phyloP scores from a whole-genome alignment of 768 basidiomycete genomes.

The Hebeloma cylindrosporum region DNA sequence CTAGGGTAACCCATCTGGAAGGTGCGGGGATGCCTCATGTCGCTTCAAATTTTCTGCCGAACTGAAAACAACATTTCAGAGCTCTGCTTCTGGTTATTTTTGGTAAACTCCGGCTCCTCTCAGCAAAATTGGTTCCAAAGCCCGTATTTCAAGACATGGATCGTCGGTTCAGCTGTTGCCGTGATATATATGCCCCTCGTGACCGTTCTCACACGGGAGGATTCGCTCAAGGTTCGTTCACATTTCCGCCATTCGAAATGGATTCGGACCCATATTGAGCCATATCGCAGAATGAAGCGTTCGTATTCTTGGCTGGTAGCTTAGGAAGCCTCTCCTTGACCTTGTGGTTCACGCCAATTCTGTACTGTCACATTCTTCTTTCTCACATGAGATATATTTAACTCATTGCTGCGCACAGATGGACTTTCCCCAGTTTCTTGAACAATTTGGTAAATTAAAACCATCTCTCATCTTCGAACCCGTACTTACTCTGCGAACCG shows the following conservation, averaged over 20 bases:
- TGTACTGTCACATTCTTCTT: conserved; percentile 40
- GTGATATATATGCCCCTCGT: conserved; percentile 69
- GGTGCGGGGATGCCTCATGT: conserved; percentile 46
- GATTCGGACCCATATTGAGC: conserved; percentile 3
- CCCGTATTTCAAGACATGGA: conserved; percentile 74
- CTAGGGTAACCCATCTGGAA: conserved; percentile 78
- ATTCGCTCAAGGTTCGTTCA: conserved; percentile 55
- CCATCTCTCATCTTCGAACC: neutral
- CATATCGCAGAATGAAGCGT: conserved; percentile 61
- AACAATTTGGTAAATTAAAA: conserved; percentile 47
- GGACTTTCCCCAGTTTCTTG: conserved; percentile 68
- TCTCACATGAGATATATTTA: conserved; percentile 12
- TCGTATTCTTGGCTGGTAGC: conserved; percentile 67
- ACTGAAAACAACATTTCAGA: conserved; percentile 41
- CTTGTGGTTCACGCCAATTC: conserved; percentile 69
- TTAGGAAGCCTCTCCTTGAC: conserved; percentile 70
- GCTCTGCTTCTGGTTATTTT: conserved; percentile 86
- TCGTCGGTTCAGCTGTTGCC: conserved; percentile 59
- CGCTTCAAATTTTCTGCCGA: neutral
- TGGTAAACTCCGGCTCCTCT: conserved; percentile 60
- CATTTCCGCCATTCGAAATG: conserved; percentile 3
- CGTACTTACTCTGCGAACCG: conserved; percentile 1
- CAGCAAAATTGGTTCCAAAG: conserved; percentile 80
- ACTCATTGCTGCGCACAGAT: conserved; percentile 37
- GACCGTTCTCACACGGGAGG: conserved; percentile 58